Conservation (phyloP, 805 yeast genomes). For the Maudiozyma bulderi region DNA sequence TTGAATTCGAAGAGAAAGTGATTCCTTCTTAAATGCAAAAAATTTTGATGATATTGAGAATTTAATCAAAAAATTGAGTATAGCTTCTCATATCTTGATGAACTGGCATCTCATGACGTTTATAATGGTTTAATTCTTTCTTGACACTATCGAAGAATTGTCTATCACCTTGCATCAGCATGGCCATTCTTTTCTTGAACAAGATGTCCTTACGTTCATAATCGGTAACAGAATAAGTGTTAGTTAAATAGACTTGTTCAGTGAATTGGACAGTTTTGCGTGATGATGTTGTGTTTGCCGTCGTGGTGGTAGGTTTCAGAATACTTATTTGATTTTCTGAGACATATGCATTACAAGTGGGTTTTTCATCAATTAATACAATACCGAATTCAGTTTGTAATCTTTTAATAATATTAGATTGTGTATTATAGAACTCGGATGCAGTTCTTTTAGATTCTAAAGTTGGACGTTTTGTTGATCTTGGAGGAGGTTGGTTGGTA, state of each 20-base stretch:
- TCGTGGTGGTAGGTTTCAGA: not conserved
- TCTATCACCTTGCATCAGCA: constrained; percentile 8
- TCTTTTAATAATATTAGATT: constrained; percentile 3
- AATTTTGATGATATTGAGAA: not conserved
- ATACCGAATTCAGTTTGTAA: not conserved
- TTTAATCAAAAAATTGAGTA: constrained; percentile 40
- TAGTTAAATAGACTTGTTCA: constrained; percentile 18
- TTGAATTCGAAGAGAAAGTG: too few species aligned
- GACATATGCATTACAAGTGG: not conserved
- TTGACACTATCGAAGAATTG: constrained; percentile 35
- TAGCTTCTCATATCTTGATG: constrained; percentile 50
- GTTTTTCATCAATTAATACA: not conserved
- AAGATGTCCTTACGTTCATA: constrained; percentile 22
- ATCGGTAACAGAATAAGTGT: constrained; percentile 23
- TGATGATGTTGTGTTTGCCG: not conserved
- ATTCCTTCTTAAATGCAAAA: not conserved
- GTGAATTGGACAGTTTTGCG: constrained; percentile 18
- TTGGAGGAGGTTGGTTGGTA: constrained; percentile 4
- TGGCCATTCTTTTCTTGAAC: constrained; percentile 17
- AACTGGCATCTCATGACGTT: constrained; percentile 56
- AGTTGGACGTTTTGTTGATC: constrained; percentile 22
- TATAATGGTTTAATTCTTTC: constrained; percentile 54
- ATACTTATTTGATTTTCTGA: not conserved
- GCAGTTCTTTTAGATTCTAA: constrained; percentile 13
- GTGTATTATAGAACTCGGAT: constrained; percentile 14